Base-by-base conservation (phyloP, 345 rosid genomes). In the Crucihimalaya himalaica region DNA sequence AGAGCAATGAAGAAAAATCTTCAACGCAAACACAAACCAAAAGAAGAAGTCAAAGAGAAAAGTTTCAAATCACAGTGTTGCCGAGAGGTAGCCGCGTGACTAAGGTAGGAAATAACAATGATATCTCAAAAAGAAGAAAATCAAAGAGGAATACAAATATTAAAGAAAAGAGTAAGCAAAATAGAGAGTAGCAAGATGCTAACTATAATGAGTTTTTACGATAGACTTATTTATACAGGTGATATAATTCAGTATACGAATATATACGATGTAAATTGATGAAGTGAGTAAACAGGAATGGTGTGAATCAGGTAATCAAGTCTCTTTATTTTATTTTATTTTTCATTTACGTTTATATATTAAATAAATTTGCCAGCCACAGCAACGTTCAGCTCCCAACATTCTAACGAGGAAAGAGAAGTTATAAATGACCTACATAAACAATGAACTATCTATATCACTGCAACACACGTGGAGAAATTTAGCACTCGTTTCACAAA, bases 371-470 rank as follows among this genome's bases (percentile, higher is more conserved):
- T 48, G 62, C 37, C 56, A 68, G 58, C 40, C 35, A 52, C 62
- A 32, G 18, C 27, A 16, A 32, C 25, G 20, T 68, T 47, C 67
- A 67, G 28, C 39, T 68, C 31, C 47, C 23, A 34, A 62, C 53
- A 70, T 58, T 23, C 58, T 70, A 73, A 79, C 16, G 18, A 39
- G 3, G 47, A 18, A 34, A 70, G n/a, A n/a, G n/a, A n/a, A n/a
- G n/a, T n/a, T n/a, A n/a, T n/a, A n/a, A n/a, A n/a, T n/a, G n/a
- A n/a, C n/a, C n/a, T n/a, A n/a, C n/a, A n/a, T n/a, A n/a, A n/a
- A n/a, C n/a, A n/a, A n/a, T n/a, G n/a, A n/a, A n/a, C n/a, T n/a
- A n/a, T n/a, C n/a, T n/a, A n/a, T n/a, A n/a, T n/a, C n/a, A n/a
- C n/a, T n/a, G n/a, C n/a, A n/a, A n/a, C n/a, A n/a, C n/a, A n/a